phyloP scores from a whole-genome alignment of 495 filamentous ascomycete species.

The Glutinoglossum americanum region DNA sequence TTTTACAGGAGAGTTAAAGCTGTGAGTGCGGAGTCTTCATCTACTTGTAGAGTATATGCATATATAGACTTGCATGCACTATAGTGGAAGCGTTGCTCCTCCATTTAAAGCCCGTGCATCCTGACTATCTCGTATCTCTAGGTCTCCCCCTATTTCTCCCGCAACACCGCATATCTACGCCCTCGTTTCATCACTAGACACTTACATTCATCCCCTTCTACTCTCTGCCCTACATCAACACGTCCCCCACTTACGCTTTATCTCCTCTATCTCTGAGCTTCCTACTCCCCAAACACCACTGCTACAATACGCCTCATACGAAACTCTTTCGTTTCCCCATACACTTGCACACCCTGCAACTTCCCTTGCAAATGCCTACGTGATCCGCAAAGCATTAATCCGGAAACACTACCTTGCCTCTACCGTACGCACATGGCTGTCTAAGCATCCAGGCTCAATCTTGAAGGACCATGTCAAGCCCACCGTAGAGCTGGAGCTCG shows the following conservation, averaged over 20 bases:
- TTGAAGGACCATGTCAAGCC: slow-evolving; percentile 48
- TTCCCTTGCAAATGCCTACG: slow-evolving; percentile 7
- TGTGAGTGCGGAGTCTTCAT: slow-evolving; percentile 41
- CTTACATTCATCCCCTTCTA: slow-evolving; percentile 70
- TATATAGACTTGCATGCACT: slow-evolving; percentile 13
- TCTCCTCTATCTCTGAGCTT: slow-evolving; percentile 24
- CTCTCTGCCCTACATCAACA: slow-evolving; percentile 40
- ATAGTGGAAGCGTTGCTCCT: neutral
- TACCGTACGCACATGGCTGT: slow-evolving; percentile 57
- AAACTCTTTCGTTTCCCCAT: slow-evolving; percentile 62
- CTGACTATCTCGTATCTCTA: neutral
- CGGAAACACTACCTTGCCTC: slow-evolving; percentile 79
- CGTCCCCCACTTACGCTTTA: slow-evolving; percentile 29
- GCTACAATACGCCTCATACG: slow-evolving; percentile 75
- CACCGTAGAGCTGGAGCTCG: slow-evolving; percentile 68
- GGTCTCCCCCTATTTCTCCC: neutral
- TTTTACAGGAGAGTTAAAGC: slow-evolving; percentile 55
- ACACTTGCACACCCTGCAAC: slow-evolving; percentile 26
- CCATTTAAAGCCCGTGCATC: neutral
- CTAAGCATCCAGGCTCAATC: slow-evolving; percentile 54
- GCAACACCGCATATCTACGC: slow-evolving; percentile 33
- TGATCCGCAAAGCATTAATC: slow-evolving; percentile 72
- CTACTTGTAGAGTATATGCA: slow-evolving; percentile 14
- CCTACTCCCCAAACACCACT: slow-evolving; percentile 25
- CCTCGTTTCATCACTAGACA: slow-evolving; percentile 62